A percentile compares a stretch with the other conserved stretches of the same genome.
phyloP scores from a whole-genome alignment of 2,329 filamentous ascomycete genomes.

The Fusarium penzigii region DNA sequence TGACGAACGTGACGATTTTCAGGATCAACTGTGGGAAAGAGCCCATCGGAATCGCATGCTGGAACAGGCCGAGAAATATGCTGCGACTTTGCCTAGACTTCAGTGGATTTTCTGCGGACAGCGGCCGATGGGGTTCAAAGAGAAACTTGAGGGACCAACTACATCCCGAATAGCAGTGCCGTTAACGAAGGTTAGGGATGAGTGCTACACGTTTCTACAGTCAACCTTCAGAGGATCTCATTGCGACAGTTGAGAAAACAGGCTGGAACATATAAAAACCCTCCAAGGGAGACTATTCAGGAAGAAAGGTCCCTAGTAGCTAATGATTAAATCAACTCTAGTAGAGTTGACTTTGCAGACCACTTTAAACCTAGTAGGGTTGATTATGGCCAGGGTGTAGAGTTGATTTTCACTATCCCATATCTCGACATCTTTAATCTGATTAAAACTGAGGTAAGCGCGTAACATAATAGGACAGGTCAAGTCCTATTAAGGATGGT shows the following conservation, averaged over 20 bases:
- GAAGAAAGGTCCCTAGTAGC: too few species aligned
- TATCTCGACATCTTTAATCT: too few species aligned
- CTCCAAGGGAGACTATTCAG: too few species aligned
- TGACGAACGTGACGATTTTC: too few species aligned
- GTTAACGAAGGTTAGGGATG: background rate
- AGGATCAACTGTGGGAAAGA: constrained; percentile 7
- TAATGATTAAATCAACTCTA: too few species aligned
- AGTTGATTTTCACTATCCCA: background rate
- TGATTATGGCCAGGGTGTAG: background rate
- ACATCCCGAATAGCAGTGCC: background rate
- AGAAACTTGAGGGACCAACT: background rate
- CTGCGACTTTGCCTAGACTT: constrained; percentile 6
- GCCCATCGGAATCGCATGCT: constrained; percentile 22
- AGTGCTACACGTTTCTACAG: background rate
- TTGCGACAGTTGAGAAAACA: too few species aligned
- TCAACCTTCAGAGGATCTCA: background rate
- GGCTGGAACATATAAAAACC: too few species aligned
- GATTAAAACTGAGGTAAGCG: too few species aligned
- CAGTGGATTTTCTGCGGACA: constrained; percentile 18
- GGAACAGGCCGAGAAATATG: constrained; percentile 11
- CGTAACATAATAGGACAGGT: too few species aligned
- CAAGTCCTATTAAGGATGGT: too few species aligned
- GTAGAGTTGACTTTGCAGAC: too few species aligned
- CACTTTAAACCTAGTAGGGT: too few species aligned
- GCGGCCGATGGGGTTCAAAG: constrained; percentile 2